These are phyloP conservation scores for Spencermartinsiella ligniputridi DNA, from an alignment of 1,139 yeast genomes.

Conservation along the genomic window DNA sequence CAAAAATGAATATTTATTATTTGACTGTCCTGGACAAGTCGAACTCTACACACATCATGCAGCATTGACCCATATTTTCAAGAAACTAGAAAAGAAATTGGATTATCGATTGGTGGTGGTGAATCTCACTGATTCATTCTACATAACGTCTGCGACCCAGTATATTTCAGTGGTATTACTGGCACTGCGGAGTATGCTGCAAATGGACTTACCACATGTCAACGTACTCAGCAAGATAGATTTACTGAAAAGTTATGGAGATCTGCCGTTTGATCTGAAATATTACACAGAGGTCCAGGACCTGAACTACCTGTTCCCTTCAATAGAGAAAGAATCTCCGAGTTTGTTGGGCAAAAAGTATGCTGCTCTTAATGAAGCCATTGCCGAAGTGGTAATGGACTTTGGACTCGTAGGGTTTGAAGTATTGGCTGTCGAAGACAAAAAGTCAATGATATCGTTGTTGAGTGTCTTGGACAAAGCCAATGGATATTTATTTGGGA, in stretches of 20 bases:
- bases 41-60: slow-evolving; percentile 92
- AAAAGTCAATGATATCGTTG: slow-evolving; percentile 81
- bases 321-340: slow-evolving; percentile 62
- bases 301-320: slow-evolving; percentile 61
- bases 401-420: slow-evolving; percentile 85
- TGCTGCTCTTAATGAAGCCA: slow-evolving; percentile 66
- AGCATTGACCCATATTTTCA: slow-evolving; percentile 69
- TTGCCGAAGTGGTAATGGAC: slow-evolving; percentile 81
- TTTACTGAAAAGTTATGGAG: slow-evolving; percentile 62
- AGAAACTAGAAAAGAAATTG: slow-evolving; percentile 59
- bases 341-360: slow-evolving; percentile 58
- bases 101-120: slow-evolving; percentile 81
- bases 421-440: slow-evolving; percentile 87
- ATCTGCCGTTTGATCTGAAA: slow-evolving; percentile 61
- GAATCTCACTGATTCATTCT: slow-evolving; percentile 79
- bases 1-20: slow-evolving; percentile 64
- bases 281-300: slow-evolving; percentile 93
- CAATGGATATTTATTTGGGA: slow-evolving; percentile 88
- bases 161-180: slow-evolving; percentile 79
- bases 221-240: slow-evolving; percentile 92
- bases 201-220: slow-evolving; percentile 87
- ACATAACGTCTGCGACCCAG: slow-evolving; percentile 82
- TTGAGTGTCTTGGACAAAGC: slow-evolving; percentile 80
- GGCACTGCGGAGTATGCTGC: slow-evolving; percentile 86
- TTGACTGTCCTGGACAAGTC: slow-evolving; percentile 98